Percentiles rank a stretch among this genome's conserved stretches.
These are phyloP conservation scores for Lagenidium giganteum DNA, from an alignment of 352 stramenopile genomes.

Conservation along the genomic window DNA sequence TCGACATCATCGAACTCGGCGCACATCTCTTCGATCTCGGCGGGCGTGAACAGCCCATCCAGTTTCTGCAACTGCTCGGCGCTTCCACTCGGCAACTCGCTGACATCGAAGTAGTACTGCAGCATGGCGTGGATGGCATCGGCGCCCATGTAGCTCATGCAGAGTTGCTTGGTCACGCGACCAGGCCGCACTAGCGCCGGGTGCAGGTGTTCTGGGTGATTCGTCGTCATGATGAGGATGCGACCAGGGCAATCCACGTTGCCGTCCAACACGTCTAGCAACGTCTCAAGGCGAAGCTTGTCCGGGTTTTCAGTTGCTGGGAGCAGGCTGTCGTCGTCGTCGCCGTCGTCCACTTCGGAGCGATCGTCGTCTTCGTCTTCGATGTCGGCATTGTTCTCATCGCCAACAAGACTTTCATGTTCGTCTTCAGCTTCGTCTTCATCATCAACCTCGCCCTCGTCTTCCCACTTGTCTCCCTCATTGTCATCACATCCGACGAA, in stretches of 20 bases:
- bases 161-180: constrained; percentile 63
- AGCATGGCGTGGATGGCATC: constrained; percentile 21
- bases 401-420: no score
- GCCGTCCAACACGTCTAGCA: constrained; percentile 83
- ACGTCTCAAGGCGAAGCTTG: constrained; percentile 50
- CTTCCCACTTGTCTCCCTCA: not conserved
- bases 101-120: constrained; percentile 38
- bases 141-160: constrained; percentile 34
- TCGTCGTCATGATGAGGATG: constrained; percentile 88
- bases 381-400: no score
- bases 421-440: no score
- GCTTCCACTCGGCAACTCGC: constrained; percentile 3
- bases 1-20: constrained; percentile 24
- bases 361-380: constrained; percentile 34
- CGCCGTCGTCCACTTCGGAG: no score
- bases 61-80: constrained; percentile 8
- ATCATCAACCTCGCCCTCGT: no score
- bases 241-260: constrained; percentile 69
- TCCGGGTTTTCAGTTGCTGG: no score
- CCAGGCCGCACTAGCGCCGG: constrained; percentile 25
- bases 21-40: constrained; percentile 30
- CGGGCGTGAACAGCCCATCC: constrained; percentile 15
- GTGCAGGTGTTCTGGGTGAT: constrained; percentile 85
- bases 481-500: not conserved
- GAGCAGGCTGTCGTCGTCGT: no score